Evolutionary conservation across 1,139 yeast species (phyloP).

Genomic region (Candida pseudoviswanathii): DNA sequence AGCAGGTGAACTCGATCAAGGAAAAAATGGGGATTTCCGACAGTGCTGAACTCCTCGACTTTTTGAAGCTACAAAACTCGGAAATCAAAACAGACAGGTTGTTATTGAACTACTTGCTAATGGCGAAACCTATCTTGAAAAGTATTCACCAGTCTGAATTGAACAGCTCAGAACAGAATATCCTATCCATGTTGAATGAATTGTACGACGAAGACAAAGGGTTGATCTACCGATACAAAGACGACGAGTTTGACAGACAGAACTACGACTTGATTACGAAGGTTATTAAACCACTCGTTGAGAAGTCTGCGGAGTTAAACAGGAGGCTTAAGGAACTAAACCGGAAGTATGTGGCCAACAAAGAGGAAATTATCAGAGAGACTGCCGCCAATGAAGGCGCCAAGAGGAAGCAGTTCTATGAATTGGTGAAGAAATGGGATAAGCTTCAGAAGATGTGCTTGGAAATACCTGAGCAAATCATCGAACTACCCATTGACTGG

Average conservation of each 20-base stretch:
- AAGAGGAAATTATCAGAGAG: conserved; percentile 13
- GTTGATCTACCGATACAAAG: conserved; percentile 12
- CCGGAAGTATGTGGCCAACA: conserved; percentile 12
- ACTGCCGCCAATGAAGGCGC: background rate
- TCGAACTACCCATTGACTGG: conserved; percentile 41
- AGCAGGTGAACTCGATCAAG: conserved; percentile 14
- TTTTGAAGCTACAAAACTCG: conserved; percentile 23
- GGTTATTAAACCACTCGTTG: conserved; percentile 19
- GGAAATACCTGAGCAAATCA: conserved; percentile 33
- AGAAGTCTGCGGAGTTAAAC: conserved; percentile 18
- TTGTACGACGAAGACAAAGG: conserved; percentile 17
- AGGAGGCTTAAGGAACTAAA: conserved; percentile 18
- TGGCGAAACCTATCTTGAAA: conserved; percentile 33
- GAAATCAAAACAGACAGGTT: conserved; percentile 28
- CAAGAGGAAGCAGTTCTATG: conserved; percentile 13
- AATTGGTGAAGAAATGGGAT: conserved; percentile 27
- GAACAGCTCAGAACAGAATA: conserved; percentile 32
- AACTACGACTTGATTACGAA: conserved; percentile 11
- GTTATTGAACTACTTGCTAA: conserved; percentile 27
- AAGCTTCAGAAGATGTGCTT: conserved; percentile 28
- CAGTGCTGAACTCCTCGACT: conserved; percentile 23
- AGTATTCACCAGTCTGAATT: conserved; percentile 35
- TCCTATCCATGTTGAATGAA: conserved; percentile 25
- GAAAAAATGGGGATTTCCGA: conserved; percentile 16
- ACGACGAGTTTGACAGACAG: background rate